phyloP scores from a whole-genome alignment of 2,329 filamentous ascomycete genomes.

The Calonectria fujianensis region DNA sequence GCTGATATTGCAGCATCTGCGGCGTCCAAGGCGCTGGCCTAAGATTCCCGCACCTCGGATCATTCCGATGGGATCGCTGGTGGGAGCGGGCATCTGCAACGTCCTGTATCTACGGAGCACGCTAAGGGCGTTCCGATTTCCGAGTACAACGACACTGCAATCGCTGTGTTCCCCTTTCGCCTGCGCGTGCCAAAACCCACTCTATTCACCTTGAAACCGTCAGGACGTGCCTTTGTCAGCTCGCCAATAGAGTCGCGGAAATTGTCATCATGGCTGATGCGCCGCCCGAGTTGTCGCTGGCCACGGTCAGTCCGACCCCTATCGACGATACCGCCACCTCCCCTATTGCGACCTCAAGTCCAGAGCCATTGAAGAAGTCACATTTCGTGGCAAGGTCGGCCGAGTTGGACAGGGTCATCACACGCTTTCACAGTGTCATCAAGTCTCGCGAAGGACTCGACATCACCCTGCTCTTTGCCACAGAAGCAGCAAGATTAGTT shows the following conservation, averaged over 20 bases:
- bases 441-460: slow-evolving; percentile 37
- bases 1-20: background rate
- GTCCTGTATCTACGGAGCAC: background rate
- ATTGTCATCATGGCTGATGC: slow-evolving; percentile 18
- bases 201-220: background rate
- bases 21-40: background rate
- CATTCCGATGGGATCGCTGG: slow-evolving; percentile 6
- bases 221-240: background rate
- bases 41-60: background rate
- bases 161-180: background rate
- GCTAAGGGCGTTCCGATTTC: slow-evolving; percentile 26
- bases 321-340: background rate
- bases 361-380: background rate
- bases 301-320: background rate
- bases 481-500: slow-evolving; percentile 29
- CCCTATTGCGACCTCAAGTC: slow-evolving; percentile 4
- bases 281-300: slow-evolving; percentile 7
- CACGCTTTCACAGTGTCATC: slow-evolving; percentile 27
- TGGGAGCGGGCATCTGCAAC: background rate
- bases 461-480: slow-evolving; percentile 32
- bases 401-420: background rate
- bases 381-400: background rate
- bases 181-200: background rate
- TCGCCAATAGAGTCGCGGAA: background rate
- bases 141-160: background rate